These are phyloP conservation scores for Fusarium domesticum DNA, from an alignment of 2,329 filamentous ascomycete species.

Conservation along the genomic window DNA sequence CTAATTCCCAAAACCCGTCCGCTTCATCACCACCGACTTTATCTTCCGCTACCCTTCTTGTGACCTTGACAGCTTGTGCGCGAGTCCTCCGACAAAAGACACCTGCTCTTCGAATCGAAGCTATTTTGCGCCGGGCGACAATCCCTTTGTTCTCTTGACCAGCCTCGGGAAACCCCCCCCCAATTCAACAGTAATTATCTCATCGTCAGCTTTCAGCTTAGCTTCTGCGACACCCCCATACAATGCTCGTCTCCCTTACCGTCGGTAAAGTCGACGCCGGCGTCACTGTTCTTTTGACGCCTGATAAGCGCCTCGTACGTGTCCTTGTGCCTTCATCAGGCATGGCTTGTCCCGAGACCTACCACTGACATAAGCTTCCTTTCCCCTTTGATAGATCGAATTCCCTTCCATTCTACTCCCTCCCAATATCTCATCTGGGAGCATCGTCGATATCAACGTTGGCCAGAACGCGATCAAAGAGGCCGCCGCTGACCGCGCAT, in stretches of 20 bases:
- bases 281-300: slow-evolving; percentile 92
- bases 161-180: too few species aligned
- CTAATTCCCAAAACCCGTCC: background rate
- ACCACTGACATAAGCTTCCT: slow-evolving; percentile 21
- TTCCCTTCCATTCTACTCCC: slow-evolving; percentile 97
- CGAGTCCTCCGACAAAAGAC: too few species aligned
- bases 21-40: background rate
- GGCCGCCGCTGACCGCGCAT: slow-evolving; percentile 67
- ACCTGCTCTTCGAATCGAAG: background rate
- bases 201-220: slow-evolving; percentile 2
- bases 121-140: background rate
- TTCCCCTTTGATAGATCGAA: slow-evolving; percentile 69
- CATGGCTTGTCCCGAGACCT: background rate
- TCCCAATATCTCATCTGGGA: slow-evolving; percentile 90
- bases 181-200: background rate
- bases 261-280: slow-evolving; percentile 99
- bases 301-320: slow-evolving; percentile 91
- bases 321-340: background rate
- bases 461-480: slow-evolving; percentile 82
- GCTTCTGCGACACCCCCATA: slow-evolving; percentile 27
- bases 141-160: too few species aligned
- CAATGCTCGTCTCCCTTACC: slow-evolving; percentile 94
- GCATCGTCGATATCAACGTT: slow-evolving; percentile 97
- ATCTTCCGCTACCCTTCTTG: too few species aligned
- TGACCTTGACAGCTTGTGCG: too few species aligned